Base-by-base conservation (phyloP, 192 early-diverging fungal genomes). In the Podila verticillata region DNA sequence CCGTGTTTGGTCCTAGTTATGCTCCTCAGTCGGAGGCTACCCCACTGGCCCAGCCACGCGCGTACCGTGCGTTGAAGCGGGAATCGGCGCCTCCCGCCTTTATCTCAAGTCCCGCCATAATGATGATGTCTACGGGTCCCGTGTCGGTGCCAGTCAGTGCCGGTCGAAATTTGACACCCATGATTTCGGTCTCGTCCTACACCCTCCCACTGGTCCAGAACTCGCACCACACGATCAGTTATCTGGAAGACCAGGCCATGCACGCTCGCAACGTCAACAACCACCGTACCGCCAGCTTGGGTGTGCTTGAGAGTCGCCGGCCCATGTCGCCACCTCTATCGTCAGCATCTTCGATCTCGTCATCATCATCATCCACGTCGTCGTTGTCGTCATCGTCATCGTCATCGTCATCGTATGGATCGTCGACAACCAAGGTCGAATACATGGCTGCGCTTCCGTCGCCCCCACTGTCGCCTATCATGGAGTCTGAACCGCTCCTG, bases 241-340 rank as follows among this genome's bases (percentile, higher is more conserved):
- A 59, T 48, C 12, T 72, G 54, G 70, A 64, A 28, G 39, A 32
- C 26, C 48, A 72, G 48, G 62, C 49, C 39, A 30, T 54, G 26
- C 61, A 72, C 12, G 48, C 24, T 3, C 61, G 51, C 60, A 70
- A 24, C 28, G 22, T 65, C 22, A 29, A 29, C 22, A 51, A 30
- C 30, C 31, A 61, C n/a, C 59, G n/a, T 49, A 2, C 29, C 28
- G 9, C 20, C 26, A 28, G 26, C 60, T 30, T 44, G 30, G n/a
- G 19, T 29, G 2, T 36, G 22, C 35, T 26, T 7, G 54, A 31
- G 57, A 20, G 31, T 7, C 9, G 48, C 31, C 12, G 26, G 26
- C 7, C 5, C 57, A 24, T 36, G 44, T 47, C 44, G 44, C 44
- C 44, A 15, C 15, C 51, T 24, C 22, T 26, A 19, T 24, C 24